Base-by-base conservation (phyloP, 1,139 yeast species). In the Debaryomyces psychrophilus region DNA sequence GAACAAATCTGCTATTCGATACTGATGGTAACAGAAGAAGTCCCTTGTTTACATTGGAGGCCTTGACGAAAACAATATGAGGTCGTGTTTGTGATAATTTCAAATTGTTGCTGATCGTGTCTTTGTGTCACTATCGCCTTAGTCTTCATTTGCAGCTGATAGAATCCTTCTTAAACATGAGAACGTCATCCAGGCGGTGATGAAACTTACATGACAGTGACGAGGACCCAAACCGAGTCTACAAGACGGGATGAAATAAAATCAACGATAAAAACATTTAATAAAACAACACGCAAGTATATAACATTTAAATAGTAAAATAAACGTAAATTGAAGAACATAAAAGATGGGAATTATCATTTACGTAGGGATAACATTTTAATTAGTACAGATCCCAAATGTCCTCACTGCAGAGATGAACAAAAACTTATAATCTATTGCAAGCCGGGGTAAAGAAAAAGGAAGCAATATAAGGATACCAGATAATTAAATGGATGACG, bases 221-320 rank as follows among this genome's bases (percentile, higher is more conserved):
- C 17, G 33, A 9, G n/a, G 31, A 12, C 8, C 14, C 31, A 28
- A 11, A 25, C 26, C 11, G 27, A 11, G 15, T 12, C 14, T 29
- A 29, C 20, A 29, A 14, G 29, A 12, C 9, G 33, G 17, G 20
- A 14, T 29, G 33, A 29, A 7, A 29, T 14, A 17, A 38, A 9
- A 20, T 17, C 14, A 18, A 12, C 18, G 31, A 18, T 27, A 38
- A 38, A 38, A 38, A 38, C 41, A 38, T 38, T 27, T 38, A 38
- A 38, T 38, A 15, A 38, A 38, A 38, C 41, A 38, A 38, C 8
- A 38, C 20, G 31, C 41, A 38, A 38, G 33, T 38, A 38, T 37
- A 37, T 20, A 38, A 29, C 34, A 28, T 12, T 38, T 27, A 38
- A 38, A 29, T 38, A 38, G 41, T 33, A 33, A 33, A n/a, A 38